Percentiles rank a stretch among this genome's conserved stretches.
Conservation (phyloP, 441 rosid species). For the Aquilaria agallochum region DNA sequence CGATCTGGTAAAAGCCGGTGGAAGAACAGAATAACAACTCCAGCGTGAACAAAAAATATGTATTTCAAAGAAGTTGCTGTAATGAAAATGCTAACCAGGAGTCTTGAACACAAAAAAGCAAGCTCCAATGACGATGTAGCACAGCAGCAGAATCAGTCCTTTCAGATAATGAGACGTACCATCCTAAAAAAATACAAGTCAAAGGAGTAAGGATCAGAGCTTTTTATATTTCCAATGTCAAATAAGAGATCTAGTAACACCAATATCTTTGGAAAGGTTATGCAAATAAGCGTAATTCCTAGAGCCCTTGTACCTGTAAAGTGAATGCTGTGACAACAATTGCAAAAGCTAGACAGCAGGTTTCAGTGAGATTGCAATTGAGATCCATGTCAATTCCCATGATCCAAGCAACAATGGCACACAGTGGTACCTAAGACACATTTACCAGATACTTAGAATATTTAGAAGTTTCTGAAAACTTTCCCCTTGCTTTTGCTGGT, state of each 20-base stretch:
- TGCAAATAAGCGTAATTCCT: not conserved
- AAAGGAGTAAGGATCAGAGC: too few species aligned
- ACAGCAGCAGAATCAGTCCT: conserved; percentile 62
- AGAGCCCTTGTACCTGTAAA: conserved; percentile 48
- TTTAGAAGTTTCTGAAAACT: not conserved
- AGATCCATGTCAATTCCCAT: conserved; percentile 87
- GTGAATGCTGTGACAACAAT: conserved; percentile 68
- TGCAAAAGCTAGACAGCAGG: conserved; percentile 76
- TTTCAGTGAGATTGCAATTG: conserved; percentile 75
- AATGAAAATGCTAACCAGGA: conserved; percentile 38
- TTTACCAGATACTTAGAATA: not conserved
- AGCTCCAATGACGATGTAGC: conserved; percentile 67
- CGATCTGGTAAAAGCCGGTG: conserved; percentile 18
- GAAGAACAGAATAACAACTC: not conserved
- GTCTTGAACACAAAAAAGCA: conserved; percentile 66
- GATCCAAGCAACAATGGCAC: conserved; percentile 68
- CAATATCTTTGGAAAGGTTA: too few species aligned
- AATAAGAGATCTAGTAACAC: too few species aligned
- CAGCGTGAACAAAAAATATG: not conserved
- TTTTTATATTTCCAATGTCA: too few species aligned
- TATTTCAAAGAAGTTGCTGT: not conserved
- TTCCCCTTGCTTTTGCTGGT: too few species aligned
- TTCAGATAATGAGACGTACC: conserved; percentile 94
- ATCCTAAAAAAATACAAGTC: conserved; percentile 35
- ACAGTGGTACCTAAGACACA: conserved; percentile 51